A percentile compares a stretch with the other conserved stretches of the same genome.
Conservation (phyloP, 257 asterid genomes). For the Salvia splendens region DNA sequence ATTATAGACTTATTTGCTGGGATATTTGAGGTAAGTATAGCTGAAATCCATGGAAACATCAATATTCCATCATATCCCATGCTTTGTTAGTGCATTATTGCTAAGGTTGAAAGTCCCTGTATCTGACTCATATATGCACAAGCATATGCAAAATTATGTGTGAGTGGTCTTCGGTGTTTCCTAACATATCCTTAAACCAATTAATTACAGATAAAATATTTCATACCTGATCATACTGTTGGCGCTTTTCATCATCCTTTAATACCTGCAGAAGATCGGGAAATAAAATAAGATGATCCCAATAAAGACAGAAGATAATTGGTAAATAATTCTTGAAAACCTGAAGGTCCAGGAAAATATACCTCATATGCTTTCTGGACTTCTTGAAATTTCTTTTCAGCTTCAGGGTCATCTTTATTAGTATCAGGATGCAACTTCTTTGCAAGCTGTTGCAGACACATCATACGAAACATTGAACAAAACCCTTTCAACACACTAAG, state of each 20-base stretch:
- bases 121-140: slow-evolving; percentile 18
- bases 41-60: background rate
- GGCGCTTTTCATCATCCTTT: slow-evolving; percentile 88
- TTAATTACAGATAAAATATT: background rate
- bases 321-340: background rate
- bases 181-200: background rate
- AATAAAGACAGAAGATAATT: background rate
- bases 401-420: slow-evolving; percentile 86
- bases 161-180: background rate
- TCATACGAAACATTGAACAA: slow-evolving; percentile 13
- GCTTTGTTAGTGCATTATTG: background rate
- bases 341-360: slow-evolving; percentile 24
- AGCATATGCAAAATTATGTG: background rate
- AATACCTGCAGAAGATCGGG: slow-evolving; percentile 57
- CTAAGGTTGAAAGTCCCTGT: background rate
- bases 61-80: background rate
- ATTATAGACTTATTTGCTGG: slow-evolving; percentile 4
- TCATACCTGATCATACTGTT: slow-evolving; percentile 80
- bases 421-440: slow-evolving; percentile 91
- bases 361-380: slow-evolving; percentile 94
- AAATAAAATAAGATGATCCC: slow-evolving; percentile 9
- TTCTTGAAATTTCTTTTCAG: slow-evolving; percentile 82
- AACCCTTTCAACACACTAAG: background rate
- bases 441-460: slow-evolving; percentile 66
- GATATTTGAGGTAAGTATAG: too few relatives aligned